phyloP scores from a whole-genome alignment of 2,329 filamentous ascomycete species.

The Stagonosporopsis chrysanthemi region DNA sequence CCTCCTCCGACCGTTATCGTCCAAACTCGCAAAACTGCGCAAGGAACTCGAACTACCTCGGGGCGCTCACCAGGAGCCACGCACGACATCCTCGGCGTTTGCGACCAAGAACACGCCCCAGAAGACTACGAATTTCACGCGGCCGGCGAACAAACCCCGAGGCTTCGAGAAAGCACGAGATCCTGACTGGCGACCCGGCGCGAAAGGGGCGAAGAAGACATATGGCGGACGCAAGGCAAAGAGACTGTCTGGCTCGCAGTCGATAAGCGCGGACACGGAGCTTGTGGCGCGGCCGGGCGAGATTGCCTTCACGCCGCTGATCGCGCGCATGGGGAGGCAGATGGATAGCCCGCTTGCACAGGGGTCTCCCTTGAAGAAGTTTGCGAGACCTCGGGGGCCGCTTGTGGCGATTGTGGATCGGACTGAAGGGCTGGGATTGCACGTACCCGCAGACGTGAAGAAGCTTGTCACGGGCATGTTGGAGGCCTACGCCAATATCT shows the following conservation, averaged over 20 bases:
- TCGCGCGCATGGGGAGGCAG: conserved; percentile 38
- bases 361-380: conserved; percentile 36
- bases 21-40: conserved; percentile 50
- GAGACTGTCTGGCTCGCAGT: conserved; percentile 18
- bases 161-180: conserved; percentile 45
- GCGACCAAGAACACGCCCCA: conserved; percentile 36
- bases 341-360: conserved; percentile 42
- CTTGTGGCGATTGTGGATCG: conserved; percentile 32
- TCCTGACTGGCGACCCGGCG: conserved; percentile 48
- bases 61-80: conserved; percentile 28
- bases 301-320: conserved; percentile 47
- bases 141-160: conserved; percentile 37
- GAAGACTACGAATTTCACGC: conserved; percentile 38
- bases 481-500: conserved; percentile 46
- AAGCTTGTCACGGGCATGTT: conserved; percentile 43
- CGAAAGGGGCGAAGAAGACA: conserved; percentile 40
- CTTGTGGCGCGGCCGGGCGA: conserved; percentile 38
- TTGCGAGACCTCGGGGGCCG: conserved; percentile 32
- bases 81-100: conserved; percentile 32
- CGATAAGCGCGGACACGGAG: conserved; percentile 1
- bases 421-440: conserved; percentile 28
- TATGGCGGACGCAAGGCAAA: conserved; percentile 42
- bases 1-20: conserved; percentile 52
- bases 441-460: conserved; percentile 34
- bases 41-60: conserved; percentile 42